Base-by-base conservation (phyloP, 2,329 filamentous ascomycete genomes). In the Aureobasidium musti region DNA sequence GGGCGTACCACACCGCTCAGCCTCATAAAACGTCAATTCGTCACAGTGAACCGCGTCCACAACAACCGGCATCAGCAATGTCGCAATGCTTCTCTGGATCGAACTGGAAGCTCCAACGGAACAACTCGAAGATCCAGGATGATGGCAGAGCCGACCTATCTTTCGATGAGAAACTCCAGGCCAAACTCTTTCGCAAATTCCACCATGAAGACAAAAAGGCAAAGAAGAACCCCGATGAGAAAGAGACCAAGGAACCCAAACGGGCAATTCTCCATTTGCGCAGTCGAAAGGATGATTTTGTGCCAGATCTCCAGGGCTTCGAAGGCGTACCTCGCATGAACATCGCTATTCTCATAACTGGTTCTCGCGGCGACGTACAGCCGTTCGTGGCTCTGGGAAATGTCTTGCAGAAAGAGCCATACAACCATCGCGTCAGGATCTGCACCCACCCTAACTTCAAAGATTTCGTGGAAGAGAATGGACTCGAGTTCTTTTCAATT, bases 401-500 rank as follows among this genome's bases (percentile, higher is more conserved):
- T 68, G 79, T 82, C 54, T 71, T 83, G 68, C 19, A 78, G 80
- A 80, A 70, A 80, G 68, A 76, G 80, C 78, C 41, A 82, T 82
- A 82, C 60, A 75, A 76, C n/a, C 81, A 83, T 69, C 76, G 81
- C 11, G 79, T 83, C 8, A 75, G 81, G 23, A 67, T 83, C 49
- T 81, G 80, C 3, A 83, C 81, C 33, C 81, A 83, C 69, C 80
- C 80, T 2, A 78, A 75, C 2, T 83, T 83, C 74, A 79, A 80
- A 68, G 76, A 80, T 63, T 83, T 83, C 67, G 80, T 83, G 10
- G 75, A 74, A 11, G 81, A 82, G 67, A 81, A 82, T 70, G 81
- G 80, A 3, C 69, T 83, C 30, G 81, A 83, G 65, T 83, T 83
- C 73, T 82, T 82, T 75, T 82, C 77, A 67, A 83, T 83, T 67